Base-by-base conservation (phyloP, 495 filamentous ascomycete species). In the Platismatia glauca region DNA sequence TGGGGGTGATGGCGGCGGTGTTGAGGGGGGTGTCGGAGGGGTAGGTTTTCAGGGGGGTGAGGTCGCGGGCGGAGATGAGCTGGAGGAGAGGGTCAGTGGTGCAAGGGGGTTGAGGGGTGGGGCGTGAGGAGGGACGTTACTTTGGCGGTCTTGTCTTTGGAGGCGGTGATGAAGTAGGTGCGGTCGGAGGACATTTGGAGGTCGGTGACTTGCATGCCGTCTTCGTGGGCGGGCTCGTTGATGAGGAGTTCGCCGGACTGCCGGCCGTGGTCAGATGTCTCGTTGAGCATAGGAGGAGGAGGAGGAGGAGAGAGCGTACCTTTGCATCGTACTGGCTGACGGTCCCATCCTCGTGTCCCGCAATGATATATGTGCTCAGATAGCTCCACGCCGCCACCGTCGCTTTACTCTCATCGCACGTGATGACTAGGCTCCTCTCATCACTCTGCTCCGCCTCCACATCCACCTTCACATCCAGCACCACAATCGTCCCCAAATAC, bases 341-440 rank as follows among this genome's bases (percentile, higher is more conserved):
- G 59, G 84, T 87, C 68, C 94, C 94, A 71, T 98, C 94, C 75
- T 97, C 95, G 77, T 98, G 94, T 55, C 90, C 95, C 55, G 92
- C 90, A 67, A 98, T 94, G 76, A 98, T 97, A 78, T 90, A 97
- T 74, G 91, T 88, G 72, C 82, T 83, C 67, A 94, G 67, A 74
- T 89, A 97, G 76, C 91, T 93, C 89, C 91, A 98, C 38, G 89
- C 93, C 18, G 94, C 94, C 66, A 98, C 94, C 18, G 93, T 97
- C 29, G 92, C 92, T 74, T 97, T 97, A 80, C 86, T 91, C 77
- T 96, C 90, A 61, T 88, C 84, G 74, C 91, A 95, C 43, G 90
- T 90, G 68, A 98, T 97, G 57, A 81, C 86, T 73, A 97, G 71
- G 64, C 73, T 81, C 55, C 84, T 89, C 79, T 95, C 90, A 69